Base-by-base conservation (phyloP, 2,329 filamentous ascomycete species). In the Apiospora marii region DNA sequence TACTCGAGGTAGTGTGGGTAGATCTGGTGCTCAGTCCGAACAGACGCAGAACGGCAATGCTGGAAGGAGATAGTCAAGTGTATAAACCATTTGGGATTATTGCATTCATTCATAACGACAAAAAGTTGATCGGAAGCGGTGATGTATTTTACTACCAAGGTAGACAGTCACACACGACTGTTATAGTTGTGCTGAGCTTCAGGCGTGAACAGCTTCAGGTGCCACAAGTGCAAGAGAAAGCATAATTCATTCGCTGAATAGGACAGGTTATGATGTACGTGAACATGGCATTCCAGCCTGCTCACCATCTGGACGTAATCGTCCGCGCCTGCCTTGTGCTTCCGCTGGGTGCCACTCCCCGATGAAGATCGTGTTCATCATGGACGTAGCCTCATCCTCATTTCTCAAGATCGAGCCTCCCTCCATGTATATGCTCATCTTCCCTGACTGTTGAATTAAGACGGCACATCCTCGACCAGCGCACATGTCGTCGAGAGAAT, bases 391-490 rank as follows among this genome's bases (percentile, higher is more conserved):
- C n/a, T 64, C 34, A 13, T 34, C 30, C 58, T 64, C 58, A 10
- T 41, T 41, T 34, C 34, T 64, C 19, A 34, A 41, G 34, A 64
- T 48, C 30, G 43, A 46, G 44, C 41, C 67, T 30, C 67, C 41
- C 43, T 27, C 44, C 67, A 41, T 53, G 24, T 70, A 49, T 27
- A 43, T 37, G 68, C 68, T 49, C 48, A 16, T 53, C 24, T 34
- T 49, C 48, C 44, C 46, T 71, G 14, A 49, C 44, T 70, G 53
- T 67, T 43, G 70, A 82, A 81, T 84, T 84, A 84, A 77, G 80
- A 83, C 82, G 81, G 48, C 68, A 80, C 82, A 82, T 80, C 77
- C 79, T 81, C 79, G 82, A 81, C 82, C 80, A 81, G 83, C 81
- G 81, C 80, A 81, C 80, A 81, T 83, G 81, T 81, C 81, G 81